These are phyloP conservation scores for Cordyceps pruinosa DNA, from an alignment of 2,329 filamentous ascomycete genomes.

Conservation along the genomic window DNA sequence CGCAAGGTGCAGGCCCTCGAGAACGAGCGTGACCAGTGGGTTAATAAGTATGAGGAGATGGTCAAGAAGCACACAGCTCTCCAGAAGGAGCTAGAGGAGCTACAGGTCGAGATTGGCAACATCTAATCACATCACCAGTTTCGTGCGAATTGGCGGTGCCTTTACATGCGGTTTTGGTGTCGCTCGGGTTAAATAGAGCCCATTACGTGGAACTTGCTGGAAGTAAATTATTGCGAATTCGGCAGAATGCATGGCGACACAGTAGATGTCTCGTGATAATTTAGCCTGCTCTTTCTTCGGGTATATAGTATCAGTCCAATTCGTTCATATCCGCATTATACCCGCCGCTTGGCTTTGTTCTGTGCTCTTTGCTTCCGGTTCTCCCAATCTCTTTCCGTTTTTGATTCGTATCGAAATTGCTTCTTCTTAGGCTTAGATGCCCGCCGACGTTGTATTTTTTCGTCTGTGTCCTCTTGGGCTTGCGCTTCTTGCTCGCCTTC, in stretches of 20 bases:
- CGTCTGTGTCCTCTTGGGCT: constrained; percentile 15
- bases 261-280: constrained; percentile 12
- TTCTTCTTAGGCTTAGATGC: constrained; percentile 70
- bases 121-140: constrained; percentile 52
- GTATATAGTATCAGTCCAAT: constrained; percentile 11
- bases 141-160: background rate
- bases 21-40: constrained; percentile 86
- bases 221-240: constrained; percentile 9
- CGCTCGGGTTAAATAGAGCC: background rate
- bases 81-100: constrained; percentile 86
- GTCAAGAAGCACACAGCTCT: constrained; percentile 75
- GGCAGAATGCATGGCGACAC: constrained; percentile 10
- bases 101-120: constrained; percentile 87
- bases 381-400: constrained; percentile 71
- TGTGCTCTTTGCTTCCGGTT: constrained; percentile 65
- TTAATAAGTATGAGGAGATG: constrained; percentile 97
- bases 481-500: constrained; percentile 24
- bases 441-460: constrained; percentile 13
- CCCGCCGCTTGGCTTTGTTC: constrained; percentile 32
- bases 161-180: constrained; percentile 7
- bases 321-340: background rate
- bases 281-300: constrained; percentile 9
- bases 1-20: constrained; percentile 98
- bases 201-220: constrained; percentile 2
- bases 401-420: constrained; percentile 89